These are phyloP conservation scores for Pseudopyricularia javanii DNA, from an alignment of 2,329 filamentous ascomycete genomes.

Conservation along the genomic window DNA sequence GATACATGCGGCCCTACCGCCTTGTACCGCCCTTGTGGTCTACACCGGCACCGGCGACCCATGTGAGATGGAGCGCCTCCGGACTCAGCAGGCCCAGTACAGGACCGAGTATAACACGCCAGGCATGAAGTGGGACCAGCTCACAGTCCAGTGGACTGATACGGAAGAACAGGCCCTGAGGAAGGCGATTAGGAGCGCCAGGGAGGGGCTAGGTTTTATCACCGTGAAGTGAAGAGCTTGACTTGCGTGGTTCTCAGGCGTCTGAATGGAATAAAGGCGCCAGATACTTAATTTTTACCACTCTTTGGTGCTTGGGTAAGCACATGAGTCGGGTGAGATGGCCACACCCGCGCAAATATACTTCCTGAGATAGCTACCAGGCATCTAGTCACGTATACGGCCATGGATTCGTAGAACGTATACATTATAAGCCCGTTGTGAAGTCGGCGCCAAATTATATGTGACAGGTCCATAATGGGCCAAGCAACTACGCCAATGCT, in stretches of 20 bases:
- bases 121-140: slow-evolving; percentile 52
- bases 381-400: too few species aligned
- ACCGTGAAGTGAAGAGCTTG: slow-evolving; percentile 41
- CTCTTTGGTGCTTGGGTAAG: too few species aligned
- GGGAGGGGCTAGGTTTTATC: slow-evolving; percentile 53
- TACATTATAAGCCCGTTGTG: too few species aligned
- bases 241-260: neutral
- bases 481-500: too few species aligned
- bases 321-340: too few species aligned
- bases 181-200: slow-evolving; percentile 41
- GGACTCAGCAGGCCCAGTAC: slow-evolving; percentile 47
- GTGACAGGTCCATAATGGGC: too few species aligned
- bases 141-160: slow-evolving; percentile 58
- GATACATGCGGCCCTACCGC: slow-evolving; percentile 46
- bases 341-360: too few species aligned
- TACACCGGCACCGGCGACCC: slow-evolving; percentile 57
- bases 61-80: slow-evolving; percentile 50
- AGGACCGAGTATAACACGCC: slow-evolving; percentile 52
- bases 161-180: slow-evolving; percentile 50
- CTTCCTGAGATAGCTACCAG: too few species aligned
- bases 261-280: too few species aligned
- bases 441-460: too few species aligned
- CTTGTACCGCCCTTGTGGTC: slow-evolving; percentile 52
- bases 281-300: too few species aligned
- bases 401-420: too few species aligned